Evolutionary conservation across 2,329 filamentous ascomycete genomes (phyloP).

Genomic region (Chaetomium sp.): DNA sequence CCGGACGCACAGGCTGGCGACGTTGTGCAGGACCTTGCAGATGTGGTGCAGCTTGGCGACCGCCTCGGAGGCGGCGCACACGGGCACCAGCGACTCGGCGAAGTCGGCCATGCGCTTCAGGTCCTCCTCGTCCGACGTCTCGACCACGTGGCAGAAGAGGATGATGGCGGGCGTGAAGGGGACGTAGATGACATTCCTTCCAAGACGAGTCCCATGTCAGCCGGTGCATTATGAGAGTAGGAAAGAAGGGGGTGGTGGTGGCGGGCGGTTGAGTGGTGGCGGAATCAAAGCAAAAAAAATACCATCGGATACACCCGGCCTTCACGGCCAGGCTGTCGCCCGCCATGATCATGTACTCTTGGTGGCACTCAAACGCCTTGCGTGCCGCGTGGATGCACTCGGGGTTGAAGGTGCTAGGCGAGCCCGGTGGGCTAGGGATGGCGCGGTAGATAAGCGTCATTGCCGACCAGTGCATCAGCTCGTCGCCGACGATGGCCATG

Average conservation of each 20-base stretch:
- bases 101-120: constrained; percentile 59
- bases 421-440: constrained; percentile 51
- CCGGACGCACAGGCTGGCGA: constrained; percentile 64
- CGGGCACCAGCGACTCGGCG: constrained; percentile 55
- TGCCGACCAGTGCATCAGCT: constrained; percentile 51
- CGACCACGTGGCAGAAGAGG: constrained; percentile 60
- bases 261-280: too few species aligned
- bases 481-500: constrained; percentile 50
- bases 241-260: background rate
- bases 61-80: constrained; percentile 57
- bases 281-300: constrained; percentile 32
- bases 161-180: constrained; percentile 64
- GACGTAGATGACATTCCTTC: constrained; percentile 56
- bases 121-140: constrained; percentile 56
- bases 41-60: constrained; percentile 63
- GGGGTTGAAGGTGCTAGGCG: constrained; percentile 46
- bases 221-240: background rate
- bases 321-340: constrained; percentile 46
- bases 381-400: constrained; percentile 55
- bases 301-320: constrained; percentile 57
- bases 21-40: constrained; percentile 62
- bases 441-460: constrained; percentile 57
- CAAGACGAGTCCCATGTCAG: background rate
- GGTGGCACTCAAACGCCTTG: constrained; percentile 50
- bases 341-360: constrained; percentile 49